Evolutionary conservation across 441 rosid genomes (phyloP).

Genomic region (Manihot esculenta): DNA sequence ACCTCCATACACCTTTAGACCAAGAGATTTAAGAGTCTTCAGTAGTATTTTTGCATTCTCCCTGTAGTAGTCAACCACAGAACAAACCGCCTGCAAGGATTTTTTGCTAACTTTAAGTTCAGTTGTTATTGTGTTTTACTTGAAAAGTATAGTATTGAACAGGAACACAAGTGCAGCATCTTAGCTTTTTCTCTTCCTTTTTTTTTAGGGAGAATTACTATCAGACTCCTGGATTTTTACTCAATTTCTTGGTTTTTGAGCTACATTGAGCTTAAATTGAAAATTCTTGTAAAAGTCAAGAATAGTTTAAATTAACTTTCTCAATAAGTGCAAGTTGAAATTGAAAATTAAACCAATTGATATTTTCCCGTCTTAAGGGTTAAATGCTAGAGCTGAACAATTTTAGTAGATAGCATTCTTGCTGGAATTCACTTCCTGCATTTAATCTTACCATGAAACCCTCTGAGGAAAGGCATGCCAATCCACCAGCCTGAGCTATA

Average conservation of each 20-base stretch:
- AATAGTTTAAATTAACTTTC: too few species aligned
- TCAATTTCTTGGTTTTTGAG: too few species aligned
- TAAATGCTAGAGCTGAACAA: background rate
- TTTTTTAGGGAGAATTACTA: too few species aligned
- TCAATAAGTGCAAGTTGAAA: too few species aligned
- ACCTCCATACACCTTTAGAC: slow-evolving; percentile 55
- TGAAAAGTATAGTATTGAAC: background rate
- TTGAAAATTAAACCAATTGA: too few species aligned
- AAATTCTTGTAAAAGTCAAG: too few species aligned
- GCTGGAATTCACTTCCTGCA: background rate
- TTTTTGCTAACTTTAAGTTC: background rate
- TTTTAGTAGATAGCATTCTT: background rate
- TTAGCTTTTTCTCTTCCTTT: too few species aligned
- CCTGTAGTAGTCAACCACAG: slow-evolving; percentile 45
- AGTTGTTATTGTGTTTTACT: background rate
- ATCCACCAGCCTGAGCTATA: slow-evolving; percentile 66
- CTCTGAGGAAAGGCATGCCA: slow-evolving; percentile 59
- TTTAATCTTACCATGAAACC: slow-evolving; percentile 44
- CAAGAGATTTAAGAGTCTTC: slow-evolving; percentile 40
- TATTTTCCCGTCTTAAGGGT: too few species aligned
- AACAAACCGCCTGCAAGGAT: slow-evolving; percentile 36
- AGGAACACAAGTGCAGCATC: too few species aligned
- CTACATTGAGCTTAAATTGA: too few species aligned
- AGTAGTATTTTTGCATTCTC: slow-evolving; percentile 53
- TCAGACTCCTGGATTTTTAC: too few species aligned